Conservation (phyloP, 2,329 filamentous ascomycete species). For the Metarhizium rileyi region DNA sequence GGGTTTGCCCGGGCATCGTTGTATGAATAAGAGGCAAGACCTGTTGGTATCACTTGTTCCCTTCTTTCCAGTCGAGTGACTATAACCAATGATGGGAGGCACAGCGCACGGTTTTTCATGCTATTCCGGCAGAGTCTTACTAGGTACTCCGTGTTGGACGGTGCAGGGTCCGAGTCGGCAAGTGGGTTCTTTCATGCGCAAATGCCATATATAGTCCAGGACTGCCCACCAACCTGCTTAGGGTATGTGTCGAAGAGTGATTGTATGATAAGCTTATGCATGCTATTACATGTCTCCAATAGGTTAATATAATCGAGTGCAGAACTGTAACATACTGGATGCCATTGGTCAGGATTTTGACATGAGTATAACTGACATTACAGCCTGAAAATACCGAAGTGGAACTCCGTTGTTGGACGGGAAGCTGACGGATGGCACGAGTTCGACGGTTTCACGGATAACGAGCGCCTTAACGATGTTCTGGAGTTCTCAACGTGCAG, state of each 20-base stretch:
- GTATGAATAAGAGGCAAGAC: background rate
- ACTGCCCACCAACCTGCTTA: background rate
- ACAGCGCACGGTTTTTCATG: no score
- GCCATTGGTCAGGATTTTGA: background rate
- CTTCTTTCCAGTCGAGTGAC: background rate
- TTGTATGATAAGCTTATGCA: background rate
- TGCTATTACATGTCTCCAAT: background rate
- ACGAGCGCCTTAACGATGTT: no score
- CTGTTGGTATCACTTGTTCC: background rate
- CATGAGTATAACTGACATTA: background rate
- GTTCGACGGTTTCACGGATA: no score
- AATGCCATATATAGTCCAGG: background rate
- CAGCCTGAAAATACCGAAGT: background rate
- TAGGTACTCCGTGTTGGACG: background rate
- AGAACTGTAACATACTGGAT: background rate
- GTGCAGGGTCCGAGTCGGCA: background rate
- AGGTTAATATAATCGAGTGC: background rate
- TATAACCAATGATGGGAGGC: background rate
- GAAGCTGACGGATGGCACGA: background rate
- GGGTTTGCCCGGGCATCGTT: background rate
- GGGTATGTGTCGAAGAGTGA: background rate
- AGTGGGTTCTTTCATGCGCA: no score
- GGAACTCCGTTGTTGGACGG: background rate
- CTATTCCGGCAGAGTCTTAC: no score
- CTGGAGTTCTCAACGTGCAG: no score